Evolutionary conservation across 345 rosid species (phyloP), one percentile per base, ranked within the genome.

Genomic region (Linum usitatissimum): DNA sequence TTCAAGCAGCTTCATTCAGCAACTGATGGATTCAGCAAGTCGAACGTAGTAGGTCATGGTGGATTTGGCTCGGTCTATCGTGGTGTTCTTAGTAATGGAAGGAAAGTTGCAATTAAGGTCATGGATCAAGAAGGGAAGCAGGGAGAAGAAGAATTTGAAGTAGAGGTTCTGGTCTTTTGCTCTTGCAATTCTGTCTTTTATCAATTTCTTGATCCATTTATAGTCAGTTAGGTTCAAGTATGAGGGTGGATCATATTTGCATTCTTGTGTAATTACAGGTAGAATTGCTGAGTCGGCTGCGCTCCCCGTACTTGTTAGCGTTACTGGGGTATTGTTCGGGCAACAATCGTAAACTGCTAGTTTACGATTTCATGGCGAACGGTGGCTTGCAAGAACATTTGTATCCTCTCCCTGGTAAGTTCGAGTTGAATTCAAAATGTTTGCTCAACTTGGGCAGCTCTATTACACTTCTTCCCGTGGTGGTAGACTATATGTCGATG

Each of bases 1-100:
- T 90, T 77, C 68, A 93, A 83, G 90, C 96, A 87, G 70, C 76
- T 93, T 3, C 86, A 89, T 73, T 86, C 91, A 13, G 96, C 97
- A 0, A 78, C 94, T 0, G 86, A 90, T 75, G 88, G 94, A 42
- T 93, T 93, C 75, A 93, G 87, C 73, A 85, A 93, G 82, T 84
- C 94, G 0, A 89, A 87, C 78, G 94, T 87, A 20, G 88, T 75
- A 64, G 76, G 76, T 12, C 72, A 72, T 55, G 76, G 72, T 60
- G 72, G 72, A 10, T 72, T 72, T 64, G 71, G 76, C 18, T 64
- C 55, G 10, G 76, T 72, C 17, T 72, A 68, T 34, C 69, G 66
- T 59, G 72, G 72, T 60, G 72, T 68, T 42, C 76, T 72, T 28
- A 60, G 12, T n/a, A 65, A 72, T 60, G 76, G 72, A 55, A 64